phyloP scores from a whole-genome alignment of 352 stramenopile species.

The Phytophthora pseudosyringae region DNA sequence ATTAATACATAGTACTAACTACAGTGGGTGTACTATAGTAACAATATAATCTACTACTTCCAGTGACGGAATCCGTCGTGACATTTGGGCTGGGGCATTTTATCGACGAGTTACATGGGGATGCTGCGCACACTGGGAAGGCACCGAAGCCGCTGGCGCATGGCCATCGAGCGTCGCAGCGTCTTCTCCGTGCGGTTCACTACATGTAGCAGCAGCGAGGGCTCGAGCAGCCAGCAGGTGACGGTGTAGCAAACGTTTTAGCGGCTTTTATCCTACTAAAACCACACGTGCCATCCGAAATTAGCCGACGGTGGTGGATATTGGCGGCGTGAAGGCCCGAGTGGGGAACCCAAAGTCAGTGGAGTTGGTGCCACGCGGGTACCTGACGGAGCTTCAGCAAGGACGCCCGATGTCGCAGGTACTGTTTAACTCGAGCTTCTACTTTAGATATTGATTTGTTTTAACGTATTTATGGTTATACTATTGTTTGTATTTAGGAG shows the following conservation, averaged over 20 bases:
- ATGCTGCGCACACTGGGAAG: constrained; percentile 23
- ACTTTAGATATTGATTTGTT: background rate
- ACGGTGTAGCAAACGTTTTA: background rate
- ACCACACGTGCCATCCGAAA: background rate
- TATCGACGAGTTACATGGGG: too few species aligned
- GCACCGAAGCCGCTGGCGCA: constrained; percentile 9
- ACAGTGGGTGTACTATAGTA: too few species aligned
- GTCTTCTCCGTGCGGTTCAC: constrained; percentile 9
- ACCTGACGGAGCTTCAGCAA: constrained; percentile 45
- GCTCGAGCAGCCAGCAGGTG: constrained; percentile 3
- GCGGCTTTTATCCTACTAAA: background rate
- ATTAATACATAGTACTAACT: too few species aligned
- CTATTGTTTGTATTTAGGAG: background rate
- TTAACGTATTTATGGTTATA: background rate
- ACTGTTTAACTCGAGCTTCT: background rate
- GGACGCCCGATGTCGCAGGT: constrained; percentile 55
- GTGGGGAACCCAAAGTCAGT: constrained; percentile 36
- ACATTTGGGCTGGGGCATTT: too few species aligned
- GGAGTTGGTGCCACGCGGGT: constrained; percentile 66
- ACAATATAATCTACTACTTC: too few species aligned
- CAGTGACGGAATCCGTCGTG: too few species aligned
- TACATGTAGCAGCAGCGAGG: background rate
- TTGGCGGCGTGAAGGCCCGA: constrained; percentile 59
- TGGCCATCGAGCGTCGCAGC: constrained; percentile 5
- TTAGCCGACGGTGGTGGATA: constrained; percentile 54